These are phyloP conservation scores for Lachnellula hyalina DNA, from an alignment of 2,329 filamentous ascomycete species.

Conservation along the genomic window DNA sequence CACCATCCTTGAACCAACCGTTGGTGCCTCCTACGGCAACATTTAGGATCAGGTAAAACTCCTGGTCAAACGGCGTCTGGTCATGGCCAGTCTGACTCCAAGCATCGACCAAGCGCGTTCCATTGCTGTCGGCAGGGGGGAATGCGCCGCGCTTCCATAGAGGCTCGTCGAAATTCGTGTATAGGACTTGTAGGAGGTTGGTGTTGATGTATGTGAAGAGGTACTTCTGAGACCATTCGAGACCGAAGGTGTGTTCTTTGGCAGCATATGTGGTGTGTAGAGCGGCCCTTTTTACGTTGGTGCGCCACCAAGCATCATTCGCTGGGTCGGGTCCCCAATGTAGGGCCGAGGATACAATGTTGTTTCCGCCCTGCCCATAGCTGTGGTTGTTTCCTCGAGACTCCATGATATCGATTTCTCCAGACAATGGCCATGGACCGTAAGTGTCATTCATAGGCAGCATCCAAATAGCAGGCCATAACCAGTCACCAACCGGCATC, in stretches of 20 bases:
- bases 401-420: constrained; percentile 80
- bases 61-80: constrained; percentile 68
- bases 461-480: constrained; percentile 94
- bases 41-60: constrained; percentile 72
- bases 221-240: constrained; percentile 87
- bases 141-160: constrained; percentile 68
- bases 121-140: constrained; percentile 57
- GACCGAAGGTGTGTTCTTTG: constrained; percentile 69
- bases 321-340: constrained; percentile 73
- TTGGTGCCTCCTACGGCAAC: constrained; percentile 73
- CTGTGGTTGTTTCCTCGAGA: constrained; percentile 77
- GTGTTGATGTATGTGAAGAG: constrained; percentile 82
- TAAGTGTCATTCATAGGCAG: constrained; percentile 68
- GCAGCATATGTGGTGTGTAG: constrained; percentile 68
- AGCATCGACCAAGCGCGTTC: constrained; percentile 56
- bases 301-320: constrained; percentile 78
- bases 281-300: constrained; percentile 70
- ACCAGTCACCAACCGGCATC: constrained; percentile 74
- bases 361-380: constrained; percentile 72
- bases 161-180: constrained; percentile 64
- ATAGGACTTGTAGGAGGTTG: constrained; percentile 73
- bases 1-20: constrained; percentile 76
- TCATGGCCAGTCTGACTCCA: constrained; percentile 58
- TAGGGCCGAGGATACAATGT: constrained; percentile 71
- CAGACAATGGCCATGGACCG: constrained; percentile 71